These are phyloP conservation scores for Alternaria atra DNA, from an alignment of 2,329 filamentous ascomycete genomes.

Conservation along the genomic window DNA sequence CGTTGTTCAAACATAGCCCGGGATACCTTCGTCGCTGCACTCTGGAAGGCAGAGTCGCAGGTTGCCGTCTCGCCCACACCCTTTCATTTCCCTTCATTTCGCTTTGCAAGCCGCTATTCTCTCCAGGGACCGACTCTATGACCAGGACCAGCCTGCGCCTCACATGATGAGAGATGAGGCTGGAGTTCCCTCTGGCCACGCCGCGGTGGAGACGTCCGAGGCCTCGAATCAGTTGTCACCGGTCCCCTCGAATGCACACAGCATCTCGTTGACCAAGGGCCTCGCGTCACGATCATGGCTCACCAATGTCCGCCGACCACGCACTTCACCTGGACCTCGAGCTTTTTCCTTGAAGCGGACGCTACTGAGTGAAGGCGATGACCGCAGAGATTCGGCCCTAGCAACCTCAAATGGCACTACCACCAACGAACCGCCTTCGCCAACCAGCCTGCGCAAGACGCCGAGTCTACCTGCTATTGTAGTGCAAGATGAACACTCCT, in stretches of 20 bases:
- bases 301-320: slow-evolving; percentile 48
- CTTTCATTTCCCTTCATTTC: slow-evolving; percentile 49
- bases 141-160: slow-evolving; percentile 35
- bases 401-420: slow-evolving; percentile 48
- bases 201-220: slow-evolving; percentile 23
- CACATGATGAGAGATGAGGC: slow-evolving; percentile 45
- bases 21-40: slow-evolving; percentile 13
- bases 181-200: slow-evolving; percentile 33
- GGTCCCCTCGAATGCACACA: slow-evolving; percentile 24
- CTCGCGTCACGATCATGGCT: slow-evolving; percentile 49
- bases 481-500: slow-evolving; percentile 51
- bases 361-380: slow-evolving; percentile 44
- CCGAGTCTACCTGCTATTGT: slow-evolving; percentile 57
- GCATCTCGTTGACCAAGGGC: slow-evolving; percentile 23
- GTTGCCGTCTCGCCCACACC: slow-evolving; percentile 23
- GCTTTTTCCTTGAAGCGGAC: slow-evolving; percentile 43
- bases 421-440: slow-evolving; percentile 42
- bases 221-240: slow-evolving; percentile 17
- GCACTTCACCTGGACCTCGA: slow-evolving; percentile 49
- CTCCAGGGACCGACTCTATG: slow-evolving; percentile 37
- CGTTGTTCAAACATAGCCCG: slow-evolving; percentile 17
- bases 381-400: slow-evolving; percentile 53
- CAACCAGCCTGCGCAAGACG: slow-evolving; percentile 46
- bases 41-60: slow-evolving; percentile 25
- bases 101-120: slow-evolving; percentile 36